Evolutionary conservation across 2,329 filamentous ascomycete species (phyloP).

Genomic region (Xylaria sp.): DNA sequence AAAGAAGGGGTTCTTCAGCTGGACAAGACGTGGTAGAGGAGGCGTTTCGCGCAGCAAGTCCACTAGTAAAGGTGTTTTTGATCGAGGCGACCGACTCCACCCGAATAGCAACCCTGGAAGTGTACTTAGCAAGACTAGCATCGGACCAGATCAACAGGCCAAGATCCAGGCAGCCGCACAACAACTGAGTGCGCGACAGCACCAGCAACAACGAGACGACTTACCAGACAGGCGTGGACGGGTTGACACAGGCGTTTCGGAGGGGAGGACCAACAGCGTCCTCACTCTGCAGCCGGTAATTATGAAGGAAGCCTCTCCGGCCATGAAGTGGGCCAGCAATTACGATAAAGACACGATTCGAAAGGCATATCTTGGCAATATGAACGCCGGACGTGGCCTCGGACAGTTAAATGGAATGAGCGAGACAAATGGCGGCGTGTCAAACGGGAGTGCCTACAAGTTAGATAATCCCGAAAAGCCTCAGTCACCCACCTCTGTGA

Average conservation of each 20-base stretch:
- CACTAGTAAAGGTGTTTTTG: slow-evolving; percentile 64
- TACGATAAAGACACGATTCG: slow-evolving; percentile 91
- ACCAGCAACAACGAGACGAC: slow-evolving; percentile 55
- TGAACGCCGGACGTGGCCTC: slow-evolving; percentile 71
- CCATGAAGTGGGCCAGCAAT: slow-evolving; percentile 95
- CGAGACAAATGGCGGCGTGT: slow-evolving; percentile 44
- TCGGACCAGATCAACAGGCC: slow-evolving; percentile 89
- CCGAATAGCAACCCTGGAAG: slow-evolving; percentile 46
- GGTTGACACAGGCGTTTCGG: slow-evolving; percentile 62
- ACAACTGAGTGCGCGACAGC: slow-evolving; percentile 73
- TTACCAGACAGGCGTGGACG: slow-evolving; percentile 56
- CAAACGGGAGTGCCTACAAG: slow-evolving; percentile 41
- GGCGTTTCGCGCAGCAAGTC: slow-evolving; percentile 71
- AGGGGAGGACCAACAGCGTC: slow-evolving; percentile 83
- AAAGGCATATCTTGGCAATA: slow-evolving; percentile 81
- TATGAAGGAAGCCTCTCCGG: slow-evolving; percentile 84
- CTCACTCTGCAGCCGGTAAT: slow-evolving; percentile 86
- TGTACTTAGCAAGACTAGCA: slow-evolving; percentile 75
- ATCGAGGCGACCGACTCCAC: slow-evolving; percentile 50
- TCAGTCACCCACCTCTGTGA: slow-evolving; percentile 29
- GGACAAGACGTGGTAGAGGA: slow-evolving; percentile 70
- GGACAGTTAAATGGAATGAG: slow-evolving; percentile 54
- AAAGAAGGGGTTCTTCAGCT: slow-evolving; percentile 94
- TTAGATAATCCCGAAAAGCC: slow-evolving; percentile 52
- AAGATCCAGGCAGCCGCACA: slow-evolving; percentile 91